A percentile compares a stretch with the other conserved stretches of the same genome.
phyloP scores from a whole-genome alignment of 345 rosid genomes.

The Physaria fendleri region DNA sequence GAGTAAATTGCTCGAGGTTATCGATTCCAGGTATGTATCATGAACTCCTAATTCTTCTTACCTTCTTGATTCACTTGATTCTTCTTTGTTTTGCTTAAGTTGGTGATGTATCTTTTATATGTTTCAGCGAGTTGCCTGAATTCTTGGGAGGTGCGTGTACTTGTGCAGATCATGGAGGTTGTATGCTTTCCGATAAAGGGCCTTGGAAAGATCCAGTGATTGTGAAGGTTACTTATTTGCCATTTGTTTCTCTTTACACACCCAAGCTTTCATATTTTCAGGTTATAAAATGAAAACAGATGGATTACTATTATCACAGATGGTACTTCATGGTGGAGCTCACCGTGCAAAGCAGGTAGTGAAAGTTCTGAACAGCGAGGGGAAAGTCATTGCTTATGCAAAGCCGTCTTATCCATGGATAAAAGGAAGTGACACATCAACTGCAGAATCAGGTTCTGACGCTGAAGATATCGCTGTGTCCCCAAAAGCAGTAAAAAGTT shows the following conservation, averaged over 20 bases:
- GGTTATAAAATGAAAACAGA: not conserved
- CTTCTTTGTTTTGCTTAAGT: conserved; percentile 19
- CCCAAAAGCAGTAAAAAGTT: conserved; percentile 82
- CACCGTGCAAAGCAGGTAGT: conserved; percentile 80
- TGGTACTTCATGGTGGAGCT: conserved; percentile 77
- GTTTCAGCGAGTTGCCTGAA: conserved; percentile 72
- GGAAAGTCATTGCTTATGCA: conserved; percentile 88
- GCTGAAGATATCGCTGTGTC: conserved; percentile 83
- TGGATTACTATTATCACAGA: conserved; percentile 40
- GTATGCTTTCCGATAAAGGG: conserved; percentile 92
- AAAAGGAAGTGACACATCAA: conserved; percentile 93
- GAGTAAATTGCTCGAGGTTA: conserved; percentile 83
- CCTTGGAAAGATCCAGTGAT: conserved; percentile 86
- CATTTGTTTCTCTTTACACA: not conserved
- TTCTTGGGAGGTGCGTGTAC: conserved; percentile 83
- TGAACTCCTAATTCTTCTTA: not conserved
- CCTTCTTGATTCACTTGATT: not conserved
- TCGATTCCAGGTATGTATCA: conserved; percentile 58
- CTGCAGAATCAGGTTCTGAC: conserved; percentile 99
- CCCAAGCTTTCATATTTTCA: not conserved
- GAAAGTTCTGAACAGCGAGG: conserved; percentile 81
- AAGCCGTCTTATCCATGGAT: conserved; percentile 78
- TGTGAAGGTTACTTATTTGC: conserved; percentile 42
- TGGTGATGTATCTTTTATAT: conserved; percentile 5
- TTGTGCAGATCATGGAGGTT: conserved; percentile 80